Base-by-base conservation (phyloP, 345 rosid genomes). In the Citrus glauca region DNA sequence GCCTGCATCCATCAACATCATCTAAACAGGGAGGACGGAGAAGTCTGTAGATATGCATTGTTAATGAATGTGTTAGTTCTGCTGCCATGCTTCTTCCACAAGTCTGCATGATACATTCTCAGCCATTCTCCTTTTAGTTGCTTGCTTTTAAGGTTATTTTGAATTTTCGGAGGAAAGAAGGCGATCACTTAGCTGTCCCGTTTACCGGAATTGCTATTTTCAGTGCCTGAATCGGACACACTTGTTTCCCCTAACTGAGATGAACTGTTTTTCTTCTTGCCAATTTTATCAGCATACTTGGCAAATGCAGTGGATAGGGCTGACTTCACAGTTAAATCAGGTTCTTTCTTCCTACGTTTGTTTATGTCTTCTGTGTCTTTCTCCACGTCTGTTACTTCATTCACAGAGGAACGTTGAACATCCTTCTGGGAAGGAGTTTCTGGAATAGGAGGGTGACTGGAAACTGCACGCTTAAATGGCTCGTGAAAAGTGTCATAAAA, bases 401-500 rank as follows among this genome's bases (percentile, higher is more conserved):
- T 80, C 30, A 40, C 84, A 33, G 85, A 77, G 71, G 79, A 59
- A 76, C 75, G 83, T 74, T 86, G 91, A 3, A 75, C 30, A 65
- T 80, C 87, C 53, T 86, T 79, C 50, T 70, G 74, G 7, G 80
- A 35, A 19, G 87, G 77, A 78, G 84, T 80, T 79, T 88, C 93
- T n/a, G 85, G 80, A 82, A 86, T 75, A 71, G 81, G 35, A 42
- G 88, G 87, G 40, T 82, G 82, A 74, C 85, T 85, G 50, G 91
- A 78, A 83, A 84, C 77, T n/a, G 72, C 83, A 48, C 92, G 97
- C 90, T 91, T 92, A 86, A 94, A 96, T 71, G 99, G 97, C 78
- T 96, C 98, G 40, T 96, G 97, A 83, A 94, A 92, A 50, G 99
- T 90, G 75, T 94, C 97, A 65, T 94, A 82, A 86, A 96, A 84